Evolutionary conservation across 2,329 filamentous ascomycete genomes (phyloP).

Genomic region (Pseudogymnoascus sp.): DNA sequence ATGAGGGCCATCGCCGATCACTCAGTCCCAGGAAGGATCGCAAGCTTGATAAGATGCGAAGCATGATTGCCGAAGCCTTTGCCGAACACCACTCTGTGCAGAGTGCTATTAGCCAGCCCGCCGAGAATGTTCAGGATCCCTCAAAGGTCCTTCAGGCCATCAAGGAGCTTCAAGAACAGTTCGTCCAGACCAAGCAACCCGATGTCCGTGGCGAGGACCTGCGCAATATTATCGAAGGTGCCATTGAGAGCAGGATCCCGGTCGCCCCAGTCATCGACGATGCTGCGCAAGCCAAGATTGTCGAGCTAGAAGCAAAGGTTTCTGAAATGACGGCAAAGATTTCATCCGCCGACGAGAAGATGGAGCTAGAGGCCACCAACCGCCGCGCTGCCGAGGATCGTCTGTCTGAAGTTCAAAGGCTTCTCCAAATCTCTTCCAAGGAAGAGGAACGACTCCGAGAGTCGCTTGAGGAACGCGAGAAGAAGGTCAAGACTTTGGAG

Average conservation of each 20-base stretch:
- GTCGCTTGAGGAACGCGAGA: conserved; percentile 60
- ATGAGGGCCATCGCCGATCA: conserved; percentile 50
- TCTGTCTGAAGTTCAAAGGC: conserved; percentile 61
- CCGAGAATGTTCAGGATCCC: conserved; percentile 25
- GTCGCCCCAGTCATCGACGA: conserved; percentile 39
- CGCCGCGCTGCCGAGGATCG: conserved; percentile 64
- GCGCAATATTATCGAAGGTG: conserved; percentile 54
- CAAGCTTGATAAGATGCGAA: conserved; percentile 73
- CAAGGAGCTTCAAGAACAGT: conserved; percentile 50
- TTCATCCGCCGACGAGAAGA: conserved; percentile 51
- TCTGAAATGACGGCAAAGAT: conserved; percentile 63
- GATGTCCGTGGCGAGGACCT: conserved; percentile 46
- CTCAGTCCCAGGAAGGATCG: conserved; percentile 72
- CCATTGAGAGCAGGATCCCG: conserved; percentile 49
- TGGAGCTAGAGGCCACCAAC: conserved; percentile 53
- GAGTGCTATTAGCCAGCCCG: conserved; percentile 17
- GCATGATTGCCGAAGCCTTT: conserved; percentile 65
- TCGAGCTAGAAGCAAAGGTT: conserved; percentile 42
- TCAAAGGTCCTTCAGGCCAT: conserved; percentile 58
- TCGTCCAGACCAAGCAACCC: conserved; percentile 36
- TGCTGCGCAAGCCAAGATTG: conserved; percentile 16
- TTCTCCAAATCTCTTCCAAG: conserved; percentile 59
- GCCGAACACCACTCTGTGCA: conserved; percentile 41
- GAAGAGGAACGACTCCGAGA: conserved; percentile 59
- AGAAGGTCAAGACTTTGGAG: conserved; percentile 53